Evolutionary conservation across 257 asterid genomes (phyloP).

Genomic region (Solanum verrucosum): DNA sequence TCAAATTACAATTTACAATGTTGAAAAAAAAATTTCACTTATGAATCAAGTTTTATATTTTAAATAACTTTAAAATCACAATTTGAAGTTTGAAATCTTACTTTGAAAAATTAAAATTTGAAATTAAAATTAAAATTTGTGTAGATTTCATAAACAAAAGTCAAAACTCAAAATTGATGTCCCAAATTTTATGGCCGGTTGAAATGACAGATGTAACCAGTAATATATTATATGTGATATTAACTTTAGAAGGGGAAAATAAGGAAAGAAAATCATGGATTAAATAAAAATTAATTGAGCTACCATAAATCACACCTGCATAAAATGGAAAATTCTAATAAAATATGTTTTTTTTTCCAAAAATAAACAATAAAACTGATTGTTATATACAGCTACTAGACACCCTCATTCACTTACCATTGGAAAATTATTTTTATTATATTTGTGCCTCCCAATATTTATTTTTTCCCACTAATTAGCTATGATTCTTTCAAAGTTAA

Average conservation of each 20-base stretch:
- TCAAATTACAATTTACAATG: no score
- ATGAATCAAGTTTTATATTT: no score
- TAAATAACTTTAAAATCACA: no score
- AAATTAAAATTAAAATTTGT: no score
- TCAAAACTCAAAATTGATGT: no score
- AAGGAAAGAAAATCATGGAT: neutral
- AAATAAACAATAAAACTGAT: neutral
- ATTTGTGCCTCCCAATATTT: neutral
- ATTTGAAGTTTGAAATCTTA: no score
- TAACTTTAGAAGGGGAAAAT: neutral
- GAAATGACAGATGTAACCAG: neutral
- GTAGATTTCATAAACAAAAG: no score
- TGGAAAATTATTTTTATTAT: neutral
- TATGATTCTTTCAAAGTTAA: neutral
- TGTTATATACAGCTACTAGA: neutral
- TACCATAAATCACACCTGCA: neutral
- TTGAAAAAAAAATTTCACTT: no score
- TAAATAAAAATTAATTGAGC: neutral
- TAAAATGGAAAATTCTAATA: neutral
- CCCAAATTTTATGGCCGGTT: no score
- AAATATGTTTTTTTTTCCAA: neutral
- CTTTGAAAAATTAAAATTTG: no score
- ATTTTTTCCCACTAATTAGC: neutral
- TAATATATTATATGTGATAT: neutral
- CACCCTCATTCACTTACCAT: neutral